These are phyloP conservation scores for Dictyostelium firmibasis DNA, from an alignment of 78 protist species.

Conservation along the genomic window DNA sequence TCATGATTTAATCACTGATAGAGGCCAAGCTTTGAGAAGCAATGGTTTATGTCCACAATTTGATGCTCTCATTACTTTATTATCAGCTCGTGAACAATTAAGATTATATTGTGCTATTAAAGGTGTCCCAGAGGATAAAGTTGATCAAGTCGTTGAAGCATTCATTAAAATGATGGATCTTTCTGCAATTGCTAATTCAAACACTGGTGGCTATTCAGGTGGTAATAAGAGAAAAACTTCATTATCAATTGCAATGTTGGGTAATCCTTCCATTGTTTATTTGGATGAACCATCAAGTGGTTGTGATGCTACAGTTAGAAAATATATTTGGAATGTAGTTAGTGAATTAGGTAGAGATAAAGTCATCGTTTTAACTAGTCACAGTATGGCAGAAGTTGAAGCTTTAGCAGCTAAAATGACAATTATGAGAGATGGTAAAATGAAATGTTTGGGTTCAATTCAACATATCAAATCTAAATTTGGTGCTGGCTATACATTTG, in stretches of 20 bases:
- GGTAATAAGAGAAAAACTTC: slow-evolving; percentile 92
- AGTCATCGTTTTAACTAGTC: slow-evolving; percentile 86
- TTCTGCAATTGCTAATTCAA: background rate
- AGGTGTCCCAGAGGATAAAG: slow-evolving; percentile 54
- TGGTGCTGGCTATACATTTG: slow-evolving; percentile 54
- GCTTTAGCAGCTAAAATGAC: slow-evolving; percentile 79
- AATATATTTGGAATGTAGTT: slow-evolving; percentile 85
- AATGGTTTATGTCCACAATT: slow-evolving; percentile 95
- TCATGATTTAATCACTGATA: slow-evolving; percentile 20
- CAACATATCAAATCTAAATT: slow-evolving; percentile 68
- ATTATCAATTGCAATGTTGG: slow-evolving; percentile 87
- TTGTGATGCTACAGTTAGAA: slow-evolving; percentile 79
- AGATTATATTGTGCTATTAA: slow-evolving; percentile 85
- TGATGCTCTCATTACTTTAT: slow-evolving; percentile 81
- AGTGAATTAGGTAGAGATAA: background rate
- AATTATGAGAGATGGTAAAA: slow-evolving; percentile 92
- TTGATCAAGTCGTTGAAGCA: background rate
- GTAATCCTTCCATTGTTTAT: slow-evolving; percentile 81
- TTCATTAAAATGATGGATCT: slow-evolving; percentile 53
- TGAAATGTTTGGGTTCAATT: slow-evolving; percentile 74
- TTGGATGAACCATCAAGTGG: slow-evolving; percentile 88
- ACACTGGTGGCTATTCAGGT: slow-evolving; percentile 58
- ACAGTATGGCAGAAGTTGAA: slow-evolving; percentile 88
- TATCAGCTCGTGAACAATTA: slow-evolving; percentile 91
- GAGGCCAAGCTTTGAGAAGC: background rate